Evolutionary conservation across 2,329 filamentous ascomycete species (phyloP).

Genomic region (Verticillium albo-atrum): DNA sequence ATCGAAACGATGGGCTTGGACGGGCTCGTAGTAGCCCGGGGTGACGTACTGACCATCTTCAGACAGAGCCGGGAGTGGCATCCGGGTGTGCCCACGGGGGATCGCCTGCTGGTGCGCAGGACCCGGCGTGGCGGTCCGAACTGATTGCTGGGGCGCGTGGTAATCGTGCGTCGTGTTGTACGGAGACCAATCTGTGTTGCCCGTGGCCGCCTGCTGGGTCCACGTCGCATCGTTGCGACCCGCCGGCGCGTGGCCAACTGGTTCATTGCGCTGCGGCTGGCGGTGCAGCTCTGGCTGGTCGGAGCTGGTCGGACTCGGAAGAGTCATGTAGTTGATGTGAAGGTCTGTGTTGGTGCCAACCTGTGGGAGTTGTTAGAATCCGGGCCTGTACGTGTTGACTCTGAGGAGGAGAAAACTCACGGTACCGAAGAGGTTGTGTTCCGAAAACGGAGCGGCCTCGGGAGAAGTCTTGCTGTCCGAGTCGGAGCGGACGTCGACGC

Average conservation of each 20-base stretch:
- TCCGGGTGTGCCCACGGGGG: not conserved
- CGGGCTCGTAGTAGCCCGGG: not conserved
- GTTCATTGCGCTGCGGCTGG: not conserved
- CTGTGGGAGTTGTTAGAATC: too few relatives aligned
- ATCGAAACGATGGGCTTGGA: not conserved
- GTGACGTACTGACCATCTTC: not conserved
- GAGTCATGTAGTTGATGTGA: constrained; percentile 1
- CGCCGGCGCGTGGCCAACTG: too few relatives aligned
- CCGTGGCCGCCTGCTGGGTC: not conserved
- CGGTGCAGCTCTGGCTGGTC: not conserved
- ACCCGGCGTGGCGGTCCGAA: not conserved
- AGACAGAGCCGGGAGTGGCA: not conserved
- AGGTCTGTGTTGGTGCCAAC: not conserved
- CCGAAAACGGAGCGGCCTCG: not conserved
- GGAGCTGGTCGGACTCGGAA: not conserved
- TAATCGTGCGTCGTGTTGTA: not conserved
- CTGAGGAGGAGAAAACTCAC: not conserved
- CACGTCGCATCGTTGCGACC: not conserved
- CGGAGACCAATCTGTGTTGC: not conserved
- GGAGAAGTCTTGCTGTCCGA: not conserved
- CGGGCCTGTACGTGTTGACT: not conserved
- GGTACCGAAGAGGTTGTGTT: not conserved
- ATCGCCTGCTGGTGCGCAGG: not conserved
- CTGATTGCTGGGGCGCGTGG: not conserved
- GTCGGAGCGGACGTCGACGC: not conserved